Evolutionary conservation across 345 rosid genomes (phyloP).

Genomic region (Salix suchowensis): DNA sequence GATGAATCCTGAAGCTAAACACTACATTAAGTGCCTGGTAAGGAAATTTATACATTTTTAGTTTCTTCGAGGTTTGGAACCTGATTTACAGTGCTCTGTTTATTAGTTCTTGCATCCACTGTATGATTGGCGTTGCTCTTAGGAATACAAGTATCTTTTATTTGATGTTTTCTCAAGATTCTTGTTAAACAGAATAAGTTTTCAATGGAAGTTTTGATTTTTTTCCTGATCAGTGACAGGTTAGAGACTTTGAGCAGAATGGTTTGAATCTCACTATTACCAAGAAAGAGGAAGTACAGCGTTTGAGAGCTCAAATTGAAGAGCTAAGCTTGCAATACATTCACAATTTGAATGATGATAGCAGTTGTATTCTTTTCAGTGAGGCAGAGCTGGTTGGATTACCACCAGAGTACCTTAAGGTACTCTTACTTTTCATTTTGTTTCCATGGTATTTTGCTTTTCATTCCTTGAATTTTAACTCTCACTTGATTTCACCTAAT

Average conservation of each 20-base stretch:
- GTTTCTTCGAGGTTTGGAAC: background rate
- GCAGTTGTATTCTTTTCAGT: slow-evolving; percentile 52
- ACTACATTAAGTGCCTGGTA: slow-evolving; percentile 70
- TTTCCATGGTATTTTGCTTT: background rate
- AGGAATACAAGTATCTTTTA: background rate
- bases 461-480: too few species aligned
- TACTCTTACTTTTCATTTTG: slow-evolving; percentile 13
- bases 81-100: background rate
- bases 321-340: slow-evolving; percentile 66
- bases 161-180: background rate
- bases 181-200: slow-evolving; percentile 8
- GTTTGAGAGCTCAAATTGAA: slow-evolving; percentile 63
- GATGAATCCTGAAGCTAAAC: slow-evolving; percentile 49
- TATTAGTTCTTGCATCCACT: background rate
- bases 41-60: slow-evolving; percentile 35
- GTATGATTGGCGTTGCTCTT: background rate
- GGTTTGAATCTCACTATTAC: slow-evolving; percentile 78
- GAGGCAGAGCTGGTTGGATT: slow-evolving; percentile 74
- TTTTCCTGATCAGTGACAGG: slow-evolving; percentile 80
- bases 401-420: slow-evolving; percentile 76
- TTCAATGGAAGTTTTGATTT: slow-evolving; percentile 35
- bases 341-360: slow-evolving; percentile 68
- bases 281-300: slow-evolving; percentile 75
- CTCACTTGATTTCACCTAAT: background rate
- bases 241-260: slow-evolving; percentile 81